Evolutionary conservation across 2,329 filamentous ascomycete species (phyloP).

Genomic region (Talaromyces piceae): DNA sequence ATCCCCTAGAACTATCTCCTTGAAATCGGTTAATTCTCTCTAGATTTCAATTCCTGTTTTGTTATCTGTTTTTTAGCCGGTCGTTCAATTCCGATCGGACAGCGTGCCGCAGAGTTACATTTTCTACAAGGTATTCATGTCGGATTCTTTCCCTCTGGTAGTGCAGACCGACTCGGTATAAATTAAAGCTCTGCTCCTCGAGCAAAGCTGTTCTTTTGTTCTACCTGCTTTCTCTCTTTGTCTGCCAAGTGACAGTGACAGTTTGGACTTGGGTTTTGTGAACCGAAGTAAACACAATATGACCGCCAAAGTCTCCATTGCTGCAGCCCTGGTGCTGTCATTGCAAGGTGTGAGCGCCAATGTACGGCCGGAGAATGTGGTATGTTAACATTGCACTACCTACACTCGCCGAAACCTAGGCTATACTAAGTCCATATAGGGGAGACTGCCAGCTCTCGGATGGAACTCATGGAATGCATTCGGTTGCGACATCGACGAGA

Average conservation of each 20-base stretch:
- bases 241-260: not conserved
- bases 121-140: not conserved
- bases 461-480: constrained; percentile 44
- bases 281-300: too few species aligned
- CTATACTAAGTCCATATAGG: constrained; percentile 13
- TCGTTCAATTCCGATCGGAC: too few species aligned
- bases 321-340: constrained; percentile 13
- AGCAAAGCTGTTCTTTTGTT: not conserved
- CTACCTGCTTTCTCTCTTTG: not conserved
- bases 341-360: constrained; percentile 18
- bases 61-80: too few species aligned
- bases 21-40: too few species aligned
- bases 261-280: not conserved
- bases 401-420: not conserved
- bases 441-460: constrained; percentile 29
- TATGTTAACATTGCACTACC: constrained; percentile 12
- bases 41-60: too few species aligned
- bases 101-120: not conserved
- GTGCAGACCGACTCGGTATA: not conserved
- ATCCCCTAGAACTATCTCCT: too few species aligned
- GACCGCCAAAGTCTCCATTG: not conserved
- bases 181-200: not conserved
- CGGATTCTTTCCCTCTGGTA: not conserved
- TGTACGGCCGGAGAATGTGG: constrained; percentile 21
- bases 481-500: constrained; percentile 41